A percentile compares a stretch with the other conserved stretches of the same genome.
Conservation (phyloP, 805 yeast genomes). For the Kuraishia piskuri region DNA sequence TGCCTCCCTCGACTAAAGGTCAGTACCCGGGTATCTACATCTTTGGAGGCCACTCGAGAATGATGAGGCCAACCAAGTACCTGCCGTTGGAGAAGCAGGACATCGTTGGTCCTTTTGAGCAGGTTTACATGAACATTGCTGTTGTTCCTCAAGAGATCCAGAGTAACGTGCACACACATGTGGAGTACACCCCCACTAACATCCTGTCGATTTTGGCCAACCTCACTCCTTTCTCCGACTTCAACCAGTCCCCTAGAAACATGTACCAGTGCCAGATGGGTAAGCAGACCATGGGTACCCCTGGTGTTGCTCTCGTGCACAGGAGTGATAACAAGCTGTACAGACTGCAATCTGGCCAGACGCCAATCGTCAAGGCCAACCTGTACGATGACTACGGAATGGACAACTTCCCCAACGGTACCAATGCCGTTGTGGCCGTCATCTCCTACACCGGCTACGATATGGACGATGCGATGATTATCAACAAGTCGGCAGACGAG, state of each 20-base stretch:
- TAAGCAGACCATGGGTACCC: slow-evolving; percentile 99
- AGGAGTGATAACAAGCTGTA: slow-evolving; percentile 93
- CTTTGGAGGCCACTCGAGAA: slow-evolving; percentile 88
- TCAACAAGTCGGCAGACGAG: slow-evolving; percentile 95
- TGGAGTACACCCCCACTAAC: slow-evolving; percentile 91
- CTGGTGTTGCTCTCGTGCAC: slow-evolving; percentile 89
- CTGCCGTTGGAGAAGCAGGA: slow-evolving; percentile 78
- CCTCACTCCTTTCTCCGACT: slow-evolving; percentile 95
- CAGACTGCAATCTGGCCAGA: slow-evolving; percentile 90
- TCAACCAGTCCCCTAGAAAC: slow-evolving; percentile 98
- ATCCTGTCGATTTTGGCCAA: slow-evolving; percentile 92
- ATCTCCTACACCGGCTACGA: slow-evolving; percentile 98
- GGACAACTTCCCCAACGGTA: slow-evolving; percentile 98
- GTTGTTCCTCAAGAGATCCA: slow-evolving; percentile 89
- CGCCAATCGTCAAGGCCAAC: slow-evolving; percentile 92
- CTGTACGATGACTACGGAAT: slow-evolving; percentile 93
- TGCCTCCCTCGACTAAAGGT: slow-evolving; percentile 92
- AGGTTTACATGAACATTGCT: slow-evolving; percentile 93
- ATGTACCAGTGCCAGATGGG: slow-evolving; percentile 99
- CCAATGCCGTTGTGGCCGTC: slow-evolving; percentile 97
- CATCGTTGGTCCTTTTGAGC: slow-evolving; percentile 95
- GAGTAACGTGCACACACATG: slow-evolving; percentile 77
- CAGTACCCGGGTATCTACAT: slow-evolving; percentile 94
- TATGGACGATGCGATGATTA: slow-evolving; percentile 99
- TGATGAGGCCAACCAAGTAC: slow-evolving; percentile 93